phyloP scores from a whole-genome alignment of 306 rosid genomes.

The Mucuna pruriens region DNA sequence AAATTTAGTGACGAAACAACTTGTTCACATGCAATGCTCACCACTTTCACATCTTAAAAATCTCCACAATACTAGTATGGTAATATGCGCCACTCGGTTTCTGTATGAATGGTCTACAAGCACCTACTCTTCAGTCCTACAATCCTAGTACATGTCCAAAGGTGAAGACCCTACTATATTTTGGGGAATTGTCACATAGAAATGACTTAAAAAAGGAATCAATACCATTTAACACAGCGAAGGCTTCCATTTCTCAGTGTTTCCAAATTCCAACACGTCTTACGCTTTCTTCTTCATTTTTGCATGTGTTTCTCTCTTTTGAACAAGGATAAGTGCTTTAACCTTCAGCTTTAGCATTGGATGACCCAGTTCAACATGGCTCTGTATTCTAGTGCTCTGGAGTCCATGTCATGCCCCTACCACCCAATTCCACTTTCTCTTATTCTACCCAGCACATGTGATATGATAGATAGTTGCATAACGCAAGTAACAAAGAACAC shows the following conservation, averaged over 20 bases:
- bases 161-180: slow-evolving; percentile 5
- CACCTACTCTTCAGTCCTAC: slow-evolving; percentile 2
- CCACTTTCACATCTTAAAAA: background rate
- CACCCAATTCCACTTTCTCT: slow-evolving; percentile 38
- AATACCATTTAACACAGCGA: slow-evolving; percentile 18
- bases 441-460: slow-evolving; percentile 44
- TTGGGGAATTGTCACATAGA: slow-evolving; percentile 28
- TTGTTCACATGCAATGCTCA: slow-evolving; percentile 30
- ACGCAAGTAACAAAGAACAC: slow-evolving; percentile 40
- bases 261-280: background rate
- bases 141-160: background rate
- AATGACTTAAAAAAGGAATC: slow-evolving; percentile 40
- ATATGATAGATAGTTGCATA: slow-evolving; percentile 30
- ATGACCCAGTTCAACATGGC: slow-evolving; percentile 19
- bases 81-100: slow-evolving; percentile 33
- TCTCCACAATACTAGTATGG: background rate
- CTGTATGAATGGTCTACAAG: slow-evolving; percentile 24
- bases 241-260: slow-evolving; percentile 17
- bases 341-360: slow-evolving; percentile 31
- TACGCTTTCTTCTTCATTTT: background rate
- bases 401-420: slow-evolving; percentile 34
- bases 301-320: background rate
- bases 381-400: slow-evolving; percentile 32
- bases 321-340: slow-evolving; percentile 26
- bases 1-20: slow-evolving; percentile 18